phyloP scores from a whole-genome alignment of 768 basidiomycete genomes.

The Dentipellis sp. region DNA sequence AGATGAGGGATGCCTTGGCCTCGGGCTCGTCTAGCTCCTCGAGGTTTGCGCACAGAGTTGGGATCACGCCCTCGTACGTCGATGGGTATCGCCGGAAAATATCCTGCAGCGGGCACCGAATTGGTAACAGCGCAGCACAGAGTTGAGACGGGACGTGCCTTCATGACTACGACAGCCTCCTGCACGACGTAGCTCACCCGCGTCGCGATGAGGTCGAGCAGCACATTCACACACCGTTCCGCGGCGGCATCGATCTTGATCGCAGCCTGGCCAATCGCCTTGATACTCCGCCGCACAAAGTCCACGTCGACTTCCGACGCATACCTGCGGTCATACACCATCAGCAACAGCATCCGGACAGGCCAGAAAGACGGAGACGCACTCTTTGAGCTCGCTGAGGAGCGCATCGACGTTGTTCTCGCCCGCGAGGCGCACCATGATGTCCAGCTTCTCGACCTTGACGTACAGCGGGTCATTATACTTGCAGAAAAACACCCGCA shows the following conservation, averaged over 20 bases:
- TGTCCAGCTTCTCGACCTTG: slow-evolving; percentile 96
- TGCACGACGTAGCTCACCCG: slow-evolving; percentile 97
- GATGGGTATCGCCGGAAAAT: slow-evolving; percentile 97
- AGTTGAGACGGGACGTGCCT: slow-evolving; percentile 39
- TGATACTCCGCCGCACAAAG: slow-evolving; percentile 91
- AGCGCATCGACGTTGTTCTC: slow-evolving; percentile 93
- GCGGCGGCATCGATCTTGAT: slow-evolving; percentile 91
- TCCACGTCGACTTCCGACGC: slow-evolving; percentile 97
- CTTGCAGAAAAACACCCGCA: slow-evolving; percentile 99
- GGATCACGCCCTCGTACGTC: slow-evolving; percentile 95
- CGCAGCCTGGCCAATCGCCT: slow-evolving; percentile 93
- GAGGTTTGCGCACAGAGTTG: slow-evolving; percentile 86
- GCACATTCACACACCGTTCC: slow-evolving; percentile 89
- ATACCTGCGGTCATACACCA: slow-evolving; percentile 44
- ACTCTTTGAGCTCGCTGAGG: slow-evolving; percentile 95
- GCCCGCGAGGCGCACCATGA: slow-evolving; percentile 89
- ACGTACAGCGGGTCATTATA: slow-evolving; percentile 99
- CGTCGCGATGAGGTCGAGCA: slow-evolving; percentile 87
- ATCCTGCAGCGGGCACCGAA: slow-evolving; percentile 43
- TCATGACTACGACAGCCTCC: slow-evolving; percentile 98
- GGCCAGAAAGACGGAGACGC: slow-evolving; percentile 19
- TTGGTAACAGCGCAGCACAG: neutral
- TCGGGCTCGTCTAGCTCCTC: slow-evolving; percentile 98
- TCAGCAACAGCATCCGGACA: neutral
- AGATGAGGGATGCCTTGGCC: slow-evolving; percentile 95